Conservation (phyloP, 352 stramenopile species). For the Phytopythium ostracodes region DNA sequence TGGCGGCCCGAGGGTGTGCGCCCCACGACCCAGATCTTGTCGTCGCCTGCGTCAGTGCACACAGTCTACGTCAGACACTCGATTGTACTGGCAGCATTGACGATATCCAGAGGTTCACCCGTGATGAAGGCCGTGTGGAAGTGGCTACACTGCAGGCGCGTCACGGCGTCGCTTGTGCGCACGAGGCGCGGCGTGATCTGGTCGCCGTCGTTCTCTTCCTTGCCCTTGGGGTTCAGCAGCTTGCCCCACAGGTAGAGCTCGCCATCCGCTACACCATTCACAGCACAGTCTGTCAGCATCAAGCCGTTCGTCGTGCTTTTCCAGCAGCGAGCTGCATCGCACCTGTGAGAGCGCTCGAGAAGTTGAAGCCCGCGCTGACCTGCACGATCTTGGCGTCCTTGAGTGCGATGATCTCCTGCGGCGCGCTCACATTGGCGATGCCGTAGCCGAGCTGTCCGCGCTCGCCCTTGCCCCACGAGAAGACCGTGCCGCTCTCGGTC, state of each 20-base stretch:
- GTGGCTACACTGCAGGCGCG: slow-evolving; percentile 67
- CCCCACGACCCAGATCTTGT: slow-evolving; percentile 75
- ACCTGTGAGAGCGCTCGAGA: slow-evolving; percentile 67
- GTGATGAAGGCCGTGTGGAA: slow-evolving; percentile 85
- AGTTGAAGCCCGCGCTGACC: slow-evolving; percentile 82
- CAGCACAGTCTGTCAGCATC: not conserved
- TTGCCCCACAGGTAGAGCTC: slow-evolving; percentile 87
- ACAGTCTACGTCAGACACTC: not conserved
- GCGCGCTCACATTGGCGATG: slow-evolving; percentile 61
- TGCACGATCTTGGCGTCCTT: slow-evolving; percentile 57
- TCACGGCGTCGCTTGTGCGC: slow-evolving; percentile 63
- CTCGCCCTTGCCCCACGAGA: slow-evolving; percentile 82
- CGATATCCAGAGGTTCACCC: too few species aligned
- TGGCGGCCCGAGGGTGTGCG: slow-evolving; percentile 69
- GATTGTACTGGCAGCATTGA: too few species aligned
- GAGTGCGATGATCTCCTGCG: slow-evolving; percentile 75
- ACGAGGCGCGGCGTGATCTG: slow-evolving; percentile 74
- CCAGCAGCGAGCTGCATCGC: not conserved
- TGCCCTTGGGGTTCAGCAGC: slow-evolving; percentile 64
- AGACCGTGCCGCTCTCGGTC: slow-evolving; percentile 63
- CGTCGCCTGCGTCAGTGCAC: slow-evolving; percentile 32
- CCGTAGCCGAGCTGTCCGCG: slow-evolving; percentile 79
- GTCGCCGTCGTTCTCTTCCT: slow-evolving; percentile 53
- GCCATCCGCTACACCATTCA: slow-evolving; percentile 38
- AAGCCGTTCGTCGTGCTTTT: slow-evolving; percentile 1